Evolutionary conservation across 192 early-diverging fungal genomes (phyloP).

Genomic region (Coemansia sp.): DNA sequence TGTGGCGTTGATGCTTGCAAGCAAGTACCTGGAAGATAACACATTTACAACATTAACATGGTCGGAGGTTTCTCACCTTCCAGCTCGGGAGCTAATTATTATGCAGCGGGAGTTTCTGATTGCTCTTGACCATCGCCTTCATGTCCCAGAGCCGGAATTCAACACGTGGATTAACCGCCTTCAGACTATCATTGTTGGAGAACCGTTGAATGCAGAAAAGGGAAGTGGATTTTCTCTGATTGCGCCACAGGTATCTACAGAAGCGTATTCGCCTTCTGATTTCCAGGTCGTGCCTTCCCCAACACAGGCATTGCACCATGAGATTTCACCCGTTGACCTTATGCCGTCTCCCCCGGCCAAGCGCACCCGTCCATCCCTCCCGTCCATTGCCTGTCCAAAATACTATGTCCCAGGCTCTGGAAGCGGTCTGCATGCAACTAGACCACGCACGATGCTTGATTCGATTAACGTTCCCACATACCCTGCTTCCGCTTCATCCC

Average conservation of each 20-base stretch:
- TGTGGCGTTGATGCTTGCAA: slow-evolving; percentile 81
- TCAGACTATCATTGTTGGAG: slow-evolving; percentile 39
- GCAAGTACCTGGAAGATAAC: slow-evolving; percentile 87
- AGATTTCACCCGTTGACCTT: slow-evolving; percentile 22
- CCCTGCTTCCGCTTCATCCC: slow-evolving; percentile 13
- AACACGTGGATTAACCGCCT: slow-evolving; percentile 63
- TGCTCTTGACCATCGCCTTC: slow-evolving; percentile 73
- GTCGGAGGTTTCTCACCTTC: slow-evolving; percentile 82
- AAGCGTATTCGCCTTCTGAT: slow-evolving; percentile 26
- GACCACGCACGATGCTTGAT: slow-evolving; percentile 16
- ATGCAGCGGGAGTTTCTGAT: slow-evolving; percentile 87
- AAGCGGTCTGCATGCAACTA: slow-evolving; percentile 6
- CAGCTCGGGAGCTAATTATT: slow-evolving; percentile 74
- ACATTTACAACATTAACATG: slow-evolving; percentile 90
- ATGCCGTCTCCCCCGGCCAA: slow-evolving; percentile 43
- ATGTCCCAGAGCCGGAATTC: slow-evolving; percentile 70
- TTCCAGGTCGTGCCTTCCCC: slow-evolving; percentile 53
- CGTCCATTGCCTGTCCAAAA: slow-evolving; percentile 9
- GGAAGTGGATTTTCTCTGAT: slow-evolving; percentile 13
- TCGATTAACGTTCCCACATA: slow-evolving; percentile 23
- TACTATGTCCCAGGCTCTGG: slow-evolving; percentile 13
- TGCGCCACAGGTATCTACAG: slow-evolving; percentile 13
- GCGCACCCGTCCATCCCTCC: slow-evolving; percentile 35
- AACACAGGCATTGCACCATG: slow-evolving; percentile 18
- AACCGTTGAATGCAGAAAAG: slow-evolving; percentile 6